phyloP scores from a whole-genome alignment of 306 rosid genomes.

The Boehmeria nivea region DNA sequence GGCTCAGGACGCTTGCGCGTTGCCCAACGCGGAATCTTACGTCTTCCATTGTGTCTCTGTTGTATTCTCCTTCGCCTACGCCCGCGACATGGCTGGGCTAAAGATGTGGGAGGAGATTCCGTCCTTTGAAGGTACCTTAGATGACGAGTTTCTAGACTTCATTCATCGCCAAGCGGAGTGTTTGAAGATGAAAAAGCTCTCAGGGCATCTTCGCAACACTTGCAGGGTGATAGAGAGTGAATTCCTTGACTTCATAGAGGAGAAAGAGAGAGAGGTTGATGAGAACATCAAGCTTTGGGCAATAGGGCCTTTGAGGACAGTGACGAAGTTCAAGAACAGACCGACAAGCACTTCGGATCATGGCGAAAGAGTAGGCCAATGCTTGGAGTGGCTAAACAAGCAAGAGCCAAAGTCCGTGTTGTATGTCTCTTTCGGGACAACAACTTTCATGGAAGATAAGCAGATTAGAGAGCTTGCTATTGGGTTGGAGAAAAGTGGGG shows the following conservation, averaged over 20 bases:
- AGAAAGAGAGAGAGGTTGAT: not conserved
- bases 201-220: conserved; percentile 38
- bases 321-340: conserved; percentile 8
- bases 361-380: not conserved
- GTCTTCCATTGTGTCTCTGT: not conserved
- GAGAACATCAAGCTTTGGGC: not conserved
- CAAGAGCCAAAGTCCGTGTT: not conserved
- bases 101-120: conserved; percentile 17
- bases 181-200: conserved; percentile 15
- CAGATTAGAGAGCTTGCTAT: conserved; percentile 41
- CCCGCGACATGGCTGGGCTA: not conserved
- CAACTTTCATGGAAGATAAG: not conserved
- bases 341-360: not conserved
- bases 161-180: conserved; percentile 26
- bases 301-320: not conserved
- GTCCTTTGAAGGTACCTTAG: conserved; percentile 24
- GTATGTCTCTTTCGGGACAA: not conserved
- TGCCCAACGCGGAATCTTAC: conserved; percentile 1
- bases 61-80: not conserved
- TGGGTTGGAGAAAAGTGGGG: conserved; percentile 42
- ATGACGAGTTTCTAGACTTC: conserved; percentile 20
- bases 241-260: conserved; percentile 29
- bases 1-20: not conserved
- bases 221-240: conserved; percentile 34
- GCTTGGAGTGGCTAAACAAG: not conserved